Percentiles rank a stretch among this genome's conserved stretches.
phyloP scores from a whole-genome alignment of 2,329 filamentous ascomycete species.

The Furcasterigmium sp. region DNA sequence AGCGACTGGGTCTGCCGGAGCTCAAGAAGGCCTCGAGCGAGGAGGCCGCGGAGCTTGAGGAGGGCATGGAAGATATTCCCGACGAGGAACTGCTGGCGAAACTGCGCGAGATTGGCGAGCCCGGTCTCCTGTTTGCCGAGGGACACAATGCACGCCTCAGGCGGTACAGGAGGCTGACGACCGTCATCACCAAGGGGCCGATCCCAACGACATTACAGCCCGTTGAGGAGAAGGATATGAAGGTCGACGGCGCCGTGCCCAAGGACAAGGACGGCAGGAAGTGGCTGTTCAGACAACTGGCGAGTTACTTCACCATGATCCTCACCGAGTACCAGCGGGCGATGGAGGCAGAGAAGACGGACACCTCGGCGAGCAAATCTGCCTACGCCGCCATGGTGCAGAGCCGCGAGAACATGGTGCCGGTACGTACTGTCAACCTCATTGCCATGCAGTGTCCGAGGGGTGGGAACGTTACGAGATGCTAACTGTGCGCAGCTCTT shows the following conservation, averaged over 20 bases:
- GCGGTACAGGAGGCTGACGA: slow-evolving; percentile 63
- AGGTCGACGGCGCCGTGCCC: slow-evolving; percentile 60
- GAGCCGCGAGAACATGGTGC: slow-evolving; percentile 80
- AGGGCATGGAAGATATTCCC: slow-evolving; percentile 54
- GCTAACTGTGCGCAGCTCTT: slow-evolving; percentile 53
- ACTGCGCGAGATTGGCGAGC: slow-evolving; percentile 68
- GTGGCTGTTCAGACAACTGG: slow-evolving; percentile 81
- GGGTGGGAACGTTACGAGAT: too few relatives aligned
- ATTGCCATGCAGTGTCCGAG: too few relatives aligned
- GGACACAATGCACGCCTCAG: slow-evolving; percentile 62
- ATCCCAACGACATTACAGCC: slow-evolving; percentile 81
- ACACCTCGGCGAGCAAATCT: slow-evolving; percentile 72
- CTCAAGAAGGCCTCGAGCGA: slow-evolving; percentile 41
- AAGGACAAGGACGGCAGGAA: slow-evolving; percentile 59
- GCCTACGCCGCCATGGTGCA: slow-evolving; percentile 83
- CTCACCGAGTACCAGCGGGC: slow-evolving; percentile 80
- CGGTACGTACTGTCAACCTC: slow-evolving; percentile 39
- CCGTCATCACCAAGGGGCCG: slow-evolving; percentile 64
- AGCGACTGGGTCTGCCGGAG: slow-evolving; percentile 75
- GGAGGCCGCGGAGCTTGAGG: slow-evolving; percentile 36
- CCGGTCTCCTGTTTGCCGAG: slow-evolving; percentile 76
- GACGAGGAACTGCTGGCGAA: slow-evolving; percentile 66
- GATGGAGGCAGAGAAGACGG: slow-evolving; percentile 57
- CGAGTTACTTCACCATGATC: slow-evolving; percentile 96
- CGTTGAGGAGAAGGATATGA: slow-evolving; percentile 85